These are phyloP conservation scores for Termitomyces sp. DNA, from an alignment of 768 basidiomycete species.

Conservation along the genomic window DNA sequence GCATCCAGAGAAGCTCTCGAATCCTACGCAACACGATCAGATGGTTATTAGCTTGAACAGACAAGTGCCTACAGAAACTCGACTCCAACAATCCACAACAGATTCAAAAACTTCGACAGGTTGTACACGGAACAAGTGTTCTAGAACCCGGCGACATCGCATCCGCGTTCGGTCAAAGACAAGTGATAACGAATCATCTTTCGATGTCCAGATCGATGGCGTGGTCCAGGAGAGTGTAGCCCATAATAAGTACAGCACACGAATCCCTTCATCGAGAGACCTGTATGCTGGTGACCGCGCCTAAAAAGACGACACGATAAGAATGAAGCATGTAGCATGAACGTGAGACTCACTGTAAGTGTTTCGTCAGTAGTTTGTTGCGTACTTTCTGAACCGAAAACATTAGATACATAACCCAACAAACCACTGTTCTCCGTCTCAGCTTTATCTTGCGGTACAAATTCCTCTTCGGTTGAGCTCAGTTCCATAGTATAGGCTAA, in stretches of 20 bases:
- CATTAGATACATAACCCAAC: constrained; percentile 86
- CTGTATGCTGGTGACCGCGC: constrained; percentile 69
- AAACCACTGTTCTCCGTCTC: constrained; percentile 58
- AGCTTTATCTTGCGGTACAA: constrained; percentile 41
- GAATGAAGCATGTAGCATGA: not conserved
- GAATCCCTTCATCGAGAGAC: constrained; percentile 75
- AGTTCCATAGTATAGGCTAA: constrained; percentile 52
- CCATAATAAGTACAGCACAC: constrained; percentile 77
- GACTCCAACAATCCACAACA: constrained; percentile 77
- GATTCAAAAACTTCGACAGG: constrained; percentile 81
- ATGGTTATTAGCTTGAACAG: not conserved
- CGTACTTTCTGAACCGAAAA: constrained; percentile 72
- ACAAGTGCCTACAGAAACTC: constrained; percentile 39
- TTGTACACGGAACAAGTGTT: constrained; percentile 79
- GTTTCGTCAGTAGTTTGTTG: constrained; percentile 45
- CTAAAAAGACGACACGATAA: constrained; percentile 28
- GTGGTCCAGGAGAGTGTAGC: constrained; percentile 47
- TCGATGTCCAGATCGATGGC: constrained; percentile 39
- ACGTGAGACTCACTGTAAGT: constrained; percentile 40
- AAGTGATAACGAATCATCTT: constrained; percentile 62
- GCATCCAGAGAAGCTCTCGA: constrained; percentile 36
- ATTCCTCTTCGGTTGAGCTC: constrained; percentile 51
- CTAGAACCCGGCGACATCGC: constrained; percentile 74
- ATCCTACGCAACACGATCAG: constrained; percentile 22
- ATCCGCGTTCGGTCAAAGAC: constrained; percentile 61